phyloP scores from a whole-genome alignment of 441 rosid species.

The Eutrema salsugineum region DNA sequence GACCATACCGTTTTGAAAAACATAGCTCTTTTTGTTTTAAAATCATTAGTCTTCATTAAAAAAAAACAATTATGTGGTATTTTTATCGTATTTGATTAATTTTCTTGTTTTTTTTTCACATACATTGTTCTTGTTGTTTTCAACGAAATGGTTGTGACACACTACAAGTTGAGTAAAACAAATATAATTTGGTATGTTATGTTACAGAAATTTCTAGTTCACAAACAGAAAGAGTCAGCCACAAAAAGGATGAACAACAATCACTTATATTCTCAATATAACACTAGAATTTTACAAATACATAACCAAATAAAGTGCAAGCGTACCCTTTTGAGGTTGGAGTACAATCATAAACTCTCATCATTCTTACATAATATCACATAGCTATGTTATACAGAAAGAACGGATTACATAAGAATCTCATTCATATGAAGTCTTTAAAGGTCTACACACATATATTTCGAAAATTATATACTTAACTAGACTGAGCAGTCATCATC shows the following conservation, averaged over 20 bases:
- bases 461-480: background rate
- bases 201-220: background rate
- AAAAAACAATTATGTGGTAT: background rate
- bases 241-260: background rate
- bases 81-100: background rate
- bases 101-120: too few relatives aligned
- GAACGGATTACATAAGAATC: background rate
- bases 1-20: constrained; percentile 33
- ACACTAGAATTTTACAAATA: background rate
- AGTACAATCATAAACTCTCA: background rate
- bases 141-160: background rate
- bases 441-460: background rate
- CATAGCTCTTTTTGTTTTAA: background rate
- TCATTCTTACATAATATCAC: background rate
- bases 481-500: background rate
- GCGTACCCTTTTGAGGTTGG: background rate
- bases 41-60: background rate
- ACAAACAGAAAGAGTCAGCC: background rate
- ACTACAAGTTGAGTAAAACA: background rate
- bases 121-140: background rate
- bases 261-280: background rate
- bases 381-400: background rate
- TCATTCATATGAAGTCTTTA: background rate
- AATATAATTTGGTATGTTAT: background rate
- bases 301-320: background rate